A percentile compares a stretch with the other conserved stretches of the same genome.
phyloP scores from a whole-genome alignment of 2,329 filamentous ascomycete genomes.

The Bipolaris cookei region DNA sequence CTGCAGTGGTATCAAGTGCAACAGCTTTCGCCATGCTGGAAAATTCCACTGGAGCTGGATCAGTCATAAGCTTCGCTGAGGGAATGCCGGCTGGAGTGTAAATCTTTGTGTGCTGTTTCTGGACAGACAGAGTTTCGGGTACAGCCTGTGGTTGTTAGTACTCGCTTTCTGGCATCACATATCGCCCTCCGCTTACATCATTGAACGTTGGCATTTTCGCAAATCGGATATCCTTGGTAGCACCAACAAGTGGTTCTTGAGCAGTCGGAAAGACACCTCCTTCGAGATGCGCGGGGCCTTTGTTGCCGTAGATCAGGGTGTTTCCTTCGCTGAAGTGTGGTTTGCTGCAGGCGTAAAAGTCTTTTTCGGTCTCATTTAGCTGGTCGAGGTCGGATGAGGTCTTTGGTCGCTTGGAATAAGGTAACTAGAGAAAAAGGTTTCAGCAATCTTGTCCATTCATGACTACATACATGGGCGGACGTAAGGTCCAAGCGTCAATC shows the following conservation, averaged over 20 bases:
- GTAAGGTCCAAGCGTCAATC: slow-evolving; percentile 39
- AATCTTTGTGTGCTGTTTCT: slow-evolving; percentile 61
- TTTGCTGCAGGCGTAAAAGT: slow-evolving; percentile 75
- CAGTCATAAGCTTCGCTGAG: slow-evolving; percentile 57
- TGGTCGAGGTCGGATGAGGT: slow-evolving; percentile 67
- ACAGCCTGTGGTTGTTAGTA: slow-evolving; percentile 55
- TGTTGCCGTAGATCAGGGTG: slow-evolving; percentile 69
- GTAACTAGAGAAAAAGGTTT: slow-evolving; percentile 69
- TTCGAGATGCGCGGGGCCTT: slow-evolving; percentile 51
- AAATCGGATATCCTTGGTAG: slow-evolving; percentile 68
- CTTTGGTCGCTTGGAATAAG: slow-evolving; percentile 80
- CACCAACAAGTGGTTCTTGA: slow-evolving; percentile 66
- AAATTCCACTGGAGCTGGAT: slow-evolving; percentile 59
- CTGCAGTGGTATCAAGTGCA: slow-evolving; percentile 46
- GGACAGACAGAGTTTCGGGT: slow-evolving; percentile 61
- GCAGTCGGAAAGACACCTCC: slow-evolving; percentile 61
- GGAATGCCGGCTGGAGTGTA: slow-evolving; percentile 62
- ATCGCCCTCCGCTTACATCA: slow-evolving; percentile 43
- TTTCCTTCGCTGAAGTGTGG: slow-evolving; percentile 80
- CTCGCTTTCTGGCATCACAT: background rate
- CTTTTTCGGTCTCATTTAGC: slow-evolving; percentile 68
- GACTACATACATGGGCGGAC: slow-evolving; percentile 52
- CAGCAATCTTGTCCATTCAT: slow-evolving; percentile 51
- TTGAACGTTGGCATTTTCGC: slow-evolving; percentile 63
- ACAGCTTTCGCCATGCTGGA: slow-evolving; percentile 56